Conservation (phyloP, 202 grass and related monocot species). For the Cymbopogon flexuosus region DNA sequence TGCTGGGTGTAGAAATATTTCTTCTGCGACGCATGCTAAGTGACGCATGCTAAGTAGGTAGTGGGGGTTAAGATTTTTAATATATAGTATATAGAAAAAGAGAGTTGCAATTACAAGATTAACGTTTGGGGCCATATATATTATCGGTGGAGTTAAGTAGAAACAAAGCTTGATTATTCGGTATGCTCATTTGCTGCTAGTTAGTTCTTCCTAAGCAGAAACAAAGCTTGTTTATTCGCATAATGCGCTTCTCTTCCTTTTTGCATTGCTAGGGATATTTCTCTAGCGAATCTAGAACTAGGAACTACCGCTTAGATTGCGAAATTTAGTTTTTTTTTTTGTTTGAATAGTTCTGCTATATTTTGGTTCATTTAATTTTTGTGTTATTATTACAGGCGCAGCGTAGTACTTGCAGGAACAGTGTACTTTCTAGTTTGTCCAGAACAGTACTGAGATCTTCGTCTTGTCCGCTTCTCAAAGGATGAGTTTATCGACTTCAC, state of each 20-base stretch:
- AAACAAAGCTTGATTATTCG: too few relatives aligned
- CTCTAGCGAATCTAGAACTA: neutral
- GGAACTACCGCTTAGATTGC: neutral
- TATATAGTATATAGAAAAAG: neutral
- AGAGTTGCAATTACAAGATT: too few relatives aligned
- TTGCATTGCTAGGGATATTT: neutral
- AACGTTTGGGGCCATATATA: too few relatives aligned
- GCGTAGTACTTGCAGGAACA: neutral
- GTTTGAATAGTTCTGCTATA: neutral
- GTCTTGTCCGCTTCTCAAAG: neutral
- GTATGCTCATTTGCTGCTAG: neutral
- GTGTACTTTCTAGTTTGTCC: slow-evolving; percentile 12
- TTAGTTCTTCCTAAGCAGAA: neutral
- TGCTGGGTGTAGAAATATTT: neutral
- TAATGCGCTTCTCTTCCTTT: neutral
- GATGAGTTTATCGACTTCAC: neutral
- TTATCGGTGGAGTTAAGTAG: too few relatives aligned
- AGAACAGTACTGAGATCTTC: neutral
- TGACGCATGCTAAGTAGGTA: neutral
- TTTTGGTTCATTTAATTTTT: neutral
- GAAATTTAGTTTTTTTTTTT: neutral
- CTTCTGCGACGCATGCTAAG: neutral
- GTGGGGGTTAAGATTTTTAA: too few relatives aligned
- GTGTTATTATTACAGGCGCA: neutral
- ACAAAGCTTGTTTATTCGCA: neutral